Evolutionary conservation across 2,329 filamentous ascomycete genomes (phyloP).

Genomic region (Trichoderma koningii): DNA sequence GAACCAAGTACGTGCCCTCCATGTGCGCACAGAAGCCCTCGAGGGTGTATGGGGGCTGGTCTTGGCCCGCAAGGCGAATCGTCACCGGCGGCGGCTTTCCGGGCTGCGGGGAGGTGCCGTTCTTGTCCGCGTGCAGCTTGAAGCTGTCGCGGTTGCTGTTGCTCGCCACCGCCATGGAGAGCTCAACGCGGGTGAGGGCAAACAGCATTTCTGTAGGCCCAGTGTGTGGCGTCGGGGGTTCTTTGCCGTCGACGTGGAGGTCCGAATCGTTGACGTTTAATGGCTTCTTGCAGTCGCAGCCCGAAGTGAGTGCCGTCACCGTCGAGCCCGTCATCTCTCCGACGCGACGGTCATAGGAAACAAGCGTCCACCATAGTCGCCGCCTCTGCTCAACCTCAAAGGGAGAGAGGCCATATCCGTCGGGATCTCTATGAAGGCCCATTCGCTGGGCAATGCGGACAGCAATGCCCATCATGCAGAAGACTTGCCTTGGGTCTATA

Average conservation of each 20-base stretch:
- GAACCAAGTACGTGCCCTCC: conserved; percentile 56
- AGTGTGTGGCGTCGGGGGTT: conserved; percentile 50
- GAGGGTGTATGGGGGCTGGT: conserved; percentile 52
- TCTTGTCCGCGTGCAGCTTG: conserved; percentile 37
- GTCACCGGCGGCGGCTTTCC: conserved; percentile 35
- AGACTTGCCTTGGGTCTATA: conserved; percentile 57
- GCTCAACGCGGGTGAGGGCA: conserved; percentile 57
- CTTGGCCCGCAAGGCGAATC: conserved; percentile 53
- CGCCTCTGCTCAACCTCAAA: conserved; percentile 72
- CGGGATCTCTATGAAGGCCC: conserved; percentile 66
- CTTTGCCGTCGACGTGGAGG: conserved; percentile 59
- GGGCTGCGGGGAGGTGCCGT: conserved; percentile 32
- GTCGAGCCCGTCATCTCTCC: conserved; percentile 65
- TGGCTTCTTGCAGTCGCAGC: conserved; percentile 57
- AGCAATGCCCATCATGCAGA: conserved; percentile 61
- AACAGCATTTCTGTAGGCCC: conserved; percentile 64
- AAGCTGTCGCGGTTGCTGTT: conserved; percentile 46
- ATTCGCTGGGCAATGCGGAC: conserved; percentile 69
- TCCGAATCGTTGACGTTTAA: conserved; percentile 65
- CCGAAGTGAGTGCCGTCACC: conserved; percentile 57
- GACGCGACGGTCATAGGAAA: conserved; percentile 68
- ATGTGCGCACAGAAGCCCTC: conserved; percentile 58
- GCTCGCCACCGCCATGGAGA: conserved; percentile 56
- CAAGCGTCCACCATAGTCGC: conserved; percentile 72
- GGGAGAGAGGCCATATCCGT: conserved; percentile 52